Percentiles rank a stretch among this genome's conserved stretches.
Conservation (phyloP, 2,329 filamentous ascomycete genomes). For the Fusarium palustre region DNA sequence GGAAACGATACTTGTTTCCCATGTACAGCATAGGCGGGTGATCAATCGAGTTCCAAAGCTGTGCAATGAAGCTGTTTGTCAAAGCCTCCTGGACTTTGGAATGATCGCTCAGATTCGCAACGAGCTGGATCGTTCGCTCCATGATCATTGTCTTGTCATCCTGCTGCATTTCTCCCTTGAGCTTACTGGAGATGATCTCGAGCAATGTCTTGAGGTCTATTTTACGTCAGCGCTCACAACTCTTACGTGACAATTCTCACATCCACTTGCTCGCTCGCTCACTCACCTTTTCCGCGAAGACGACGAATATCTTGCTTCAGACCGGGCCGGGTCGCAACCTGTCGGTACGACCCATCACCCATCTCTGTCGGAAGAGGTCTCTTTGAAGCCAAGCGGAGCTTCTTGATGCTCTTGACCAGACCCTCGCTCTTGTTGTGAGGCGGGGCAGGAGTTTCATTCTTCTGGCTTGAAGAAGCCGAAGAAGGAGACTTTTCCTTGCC, state of each 20-base stretch:
- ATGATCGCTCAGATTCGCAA: slow-evolving; percentile 70
- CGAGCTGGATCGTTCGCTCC: slow-evolving; percentile 78
- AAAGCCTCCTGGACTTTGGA: slow-evolving; percentile 72
- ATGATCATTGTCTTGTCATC: slow-evolving; percentile 85
- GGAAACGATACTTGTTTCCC: slow-evolving; percentile 72
- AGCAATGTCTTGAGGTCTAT: slow-evolving; percentile 72
- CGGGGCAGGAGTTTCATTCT: slow-evolving; percentile 9
- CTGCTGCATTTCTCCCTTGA: slow-evolving; percentile 70
- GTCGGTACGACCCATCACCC: slow-evolving; percentile 71
- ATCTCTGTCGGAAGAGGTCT: slow-evolving; percentile 72
- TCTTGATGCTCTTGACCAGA: slow-evolving; percentile 47
- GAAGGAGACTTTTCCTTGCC: slow-evolving; percentile 27
- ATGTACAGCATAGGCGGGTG: slow-evolving; percentile 77
- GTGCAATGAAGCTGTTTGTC: slow-evolving; percentile 74
- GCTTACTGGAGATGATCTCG: slow-evolving; percentile 69
- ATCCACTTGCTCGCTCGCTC: too few relatives aligned
- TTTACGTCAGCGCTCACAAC: slow-evolving; percentile 39
- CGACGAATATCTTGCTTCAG: slow-evolving; percentile 42
- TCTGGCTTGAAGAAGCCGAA: slow-evolving; percentile 4
- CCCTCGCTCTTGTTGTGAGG: slow-evolving; percentile 43
- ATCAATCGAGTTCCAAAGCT: slow-evolving; percentile 77
- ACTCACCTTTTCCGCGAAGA: slow-evolving; percentile 37
- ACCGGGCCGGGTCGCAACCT: slow-evolving; percentile 58
- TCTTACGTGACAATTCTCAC: neutral
- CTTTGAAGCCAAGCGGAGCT: slow-evolving; percentile 60